Conservation (phyloP, 2,329 filamentous ascomycete species). For the Nemania sp. region DNA sequence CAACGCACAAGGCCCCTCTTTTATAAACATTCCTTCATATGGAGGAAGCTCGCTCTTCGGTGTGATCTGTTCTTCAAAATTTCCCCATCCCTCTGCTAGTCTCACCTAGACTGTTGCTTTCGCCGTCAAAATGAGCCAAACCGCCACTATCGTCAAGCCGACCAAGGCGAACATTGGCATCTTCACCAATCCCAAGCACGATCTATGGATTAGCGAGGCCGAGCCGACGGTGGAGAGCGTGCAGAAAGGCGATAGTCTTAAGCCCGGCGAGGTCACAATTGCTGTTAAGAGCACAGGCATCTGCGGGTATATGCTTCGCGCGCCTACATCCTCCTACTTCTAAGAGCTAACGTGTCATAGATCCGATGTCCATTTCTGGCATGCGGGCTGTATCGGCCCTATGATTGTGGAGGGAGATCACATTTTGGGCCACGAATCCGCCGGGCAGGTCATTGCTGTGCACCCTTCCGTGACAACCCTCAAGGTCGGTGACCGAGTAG, state of each 20-base stretch:
- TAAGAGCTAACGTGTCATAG: constrained; percentile 57
- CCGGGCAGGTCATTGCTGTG: constrained; percentile 83
- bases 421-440: constrained; percentile 94
- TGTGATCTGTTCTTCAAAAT: constrained; percentile 10
- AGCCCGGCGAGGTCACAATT: constrained; percentile 86
- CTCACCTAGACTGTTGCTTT: constrained; percentile 13
- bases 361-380: constrained; percentile 98
- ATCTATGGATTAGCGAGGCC: constrained; percentile 87
- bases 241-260: constrained; percentile 73
- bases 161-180: constrained; percentile 93
- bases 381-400: constrained; percentile 91
- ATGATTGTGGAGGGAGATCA: constrained; percentile 93
- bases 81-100: constrained; percentile 28
- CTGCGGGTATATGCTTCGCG: constrained; percentile 74
- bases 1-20: constrained; percentile 42
- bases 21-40: constrained; percentile 39
- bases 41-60: constrained; percentile 34
- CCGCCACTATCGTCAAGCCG: constrained; percentile 57
- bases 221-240: constrained; percentile 81
- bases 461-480: constrained; percentile 83
- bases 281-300: constrained; percentile 95
- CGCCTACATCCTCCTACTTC: background rate
- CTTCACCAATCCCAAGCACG: constrained; percentile 92
- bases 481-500: constrained; percentile 88
- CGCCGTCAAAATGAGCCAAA: constrained; percentile 46